Base-by-base conservation (phyloP, 345 rosid species). In the Rhizophora apiculata region DNA sequence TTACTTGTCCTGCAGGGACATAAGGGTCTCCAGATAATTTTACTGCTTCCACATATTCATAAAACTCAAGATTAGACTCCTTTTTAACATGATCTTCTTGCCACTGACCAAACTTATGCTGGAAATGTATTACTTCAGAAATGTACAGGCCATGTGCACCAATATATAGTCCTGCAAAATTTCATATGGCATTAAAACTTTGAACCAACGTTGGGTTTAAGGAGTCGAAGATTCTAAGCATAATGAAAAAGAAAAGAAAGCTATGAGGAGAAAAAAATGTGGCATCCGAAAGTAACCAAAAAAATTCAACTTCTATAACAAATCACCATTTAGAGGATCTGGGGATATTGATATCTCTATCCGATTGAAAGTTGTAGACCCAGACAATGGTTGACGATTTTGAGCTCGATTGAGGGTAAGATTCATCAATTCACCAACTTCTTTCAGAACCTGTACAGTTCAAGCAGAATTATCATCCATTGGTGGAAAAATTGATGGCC, bases 1-100 rank as follows among this genome's bases (percentile, higher is more conserved):
- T 68, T 81, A 94, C 98, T 96, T 91, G 84, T 76, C 98, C 98
- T 71, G 97, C 98, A 53, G 98, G 97, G 20, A 94, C 90, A 77
- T 84, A 89, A 68, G 93, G 88, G 82, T 94, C 97, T 68, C 98
- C 98, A 53, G 88, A 87, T 83, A 94, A 74, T 72, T 94, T 94
- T 29, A 86, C 83, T 63, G 97, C 97, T 82, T 94, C 97, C 24
- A 91, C 96, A 75, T 94, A 94, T 78, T 94, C 98, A 74, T 91
- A 94, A 65, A 94, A 91, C 73, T 91, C 90, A 15, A 91, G 87
- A 80, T 85, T 79, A 5, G 80, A 43, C 72, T 85, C 86, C 84
- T 83, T 83, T 56, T 73, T 85, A 63, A 72, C 78, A 69, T 58
- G 70, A 52, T 86, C 89, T 68, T 86, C 90, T 83, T 76, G 85